phyloP scores from a whole-genome alignment of 495 filamentous ascomycete species.

The Tricharina praecox region DNA sequence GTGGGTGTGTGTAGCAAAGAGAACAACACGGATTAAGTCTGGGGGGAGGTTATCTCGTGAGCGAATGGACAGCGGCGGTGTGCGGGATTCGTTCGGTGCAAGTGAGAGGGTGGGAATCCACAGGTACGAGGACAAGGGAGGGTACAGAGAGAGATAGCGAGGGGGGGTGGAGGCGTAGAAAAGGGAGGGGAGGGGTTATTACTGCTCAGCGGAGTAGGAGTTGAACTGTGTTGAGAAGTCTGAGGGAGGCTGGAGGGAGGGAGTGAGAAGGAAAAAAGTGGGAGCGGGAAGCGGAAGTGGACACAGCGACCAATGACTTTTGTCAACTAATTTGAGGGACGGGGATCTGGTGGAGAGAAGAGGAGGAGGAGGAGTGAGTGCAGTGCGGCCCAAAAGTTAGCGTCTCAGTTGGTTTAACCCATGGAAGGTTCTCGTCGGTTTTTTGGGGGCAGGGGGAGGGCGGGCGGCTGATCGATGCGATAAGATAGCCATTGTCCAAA shows the following conservation, averaged over 20 bases:
- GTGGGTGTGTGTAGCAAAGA: no score
- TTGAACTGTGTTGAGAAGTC: background rate
- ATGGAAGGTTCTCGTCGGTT: no score
- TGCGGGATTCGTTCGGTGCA: no score
- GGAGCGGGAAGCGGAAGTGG: background rate
- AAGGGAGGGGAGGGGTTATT: slow-evolving; percentile 11
- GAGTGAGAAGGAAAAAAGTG: background rate
- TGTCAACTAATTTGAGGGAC: background rate
- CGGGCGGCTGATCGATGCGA: no score
- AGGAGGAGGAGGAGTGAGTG: slow-evolving; percentile 1
- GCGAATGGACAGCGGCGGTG: no score
- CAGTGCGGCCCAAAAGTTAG: background rate
- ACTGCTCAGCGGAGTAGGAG: background rate
- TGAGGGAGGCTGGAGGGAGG: background rate
- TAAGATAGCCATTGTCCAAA: no score
- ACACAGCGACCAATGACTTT: background rate
- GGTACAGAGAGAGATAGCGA: background rate
- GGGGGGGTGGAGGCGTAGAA: background rate
- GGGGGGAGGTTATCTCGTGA: no score
- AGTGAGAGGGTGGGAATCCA: no score
- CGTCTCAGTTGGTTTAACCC: no score
- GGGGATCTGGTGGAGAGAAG: background rate
- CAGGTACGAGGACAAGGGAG: no score
- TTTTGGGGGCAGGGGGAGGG: no score
- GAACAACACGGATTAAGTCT: no score